Conservation (phyloP, 768 basidiomycete species). For the Lactarius evosmus region DNA sequence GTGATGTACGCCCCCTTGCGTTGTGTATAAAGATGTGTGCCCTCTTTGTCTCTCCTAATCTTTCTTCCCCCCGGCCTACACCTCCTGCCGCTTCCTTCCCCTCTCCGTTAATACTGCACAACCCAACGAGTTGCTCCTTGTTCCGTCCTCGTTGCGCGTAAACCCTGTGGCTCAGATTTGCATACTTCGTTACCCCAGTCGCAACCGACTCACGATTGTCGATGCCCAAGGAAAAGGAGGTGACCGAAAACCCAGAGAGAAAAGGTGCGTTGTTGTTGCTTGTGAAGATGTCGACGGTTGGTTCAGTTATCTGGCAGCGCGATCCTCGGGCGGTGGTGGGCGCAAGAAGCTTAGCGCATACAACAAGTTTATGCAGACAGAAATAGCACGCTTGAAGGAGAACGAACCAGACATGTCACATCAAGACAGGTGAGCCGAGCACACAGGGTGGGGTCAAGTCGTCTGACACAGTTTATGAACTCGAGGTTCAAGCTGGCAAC, state of each 20-base stretch:
- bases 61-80: slow-evolving; percentile 11
- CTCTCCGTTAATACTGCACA: not conserved
- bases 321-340: slow-evolving; percentile 49
- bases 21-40: too few relatives aligned
- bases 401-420: slow-evolving; percentile 68
- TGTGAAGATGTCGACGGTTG: slow-evolving; percentile 1
- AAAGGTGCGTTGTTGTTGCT: slow-evolving; percentile 18
- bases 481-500: slow-evolving; percentile 69
- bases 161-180: slow-evolving; percentile 8
- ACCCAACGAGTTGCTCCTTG: not conserved
- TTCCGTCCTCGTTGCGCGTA: not conserved
- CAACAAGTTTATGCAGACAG: slow-evolving; percentile 78
- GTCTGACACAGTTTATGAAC: slow-evolving; percentile 24
- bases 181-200: not conserved
- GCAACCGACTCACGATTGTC: slow-evolving; percentile 4
- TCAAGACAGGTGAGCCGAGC: slow-evolving; percentile 58
- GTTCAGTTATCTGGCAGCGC: slow-evolving; percentile 38
- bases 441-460: not conserved
- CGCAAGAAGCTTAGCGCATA: slow-evolving; percentile 67
- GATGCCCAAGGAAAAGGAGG: slow-evolving; percentile 28
- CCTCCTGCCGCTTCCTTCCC: slow-evolving; percentile 1
- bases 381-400: slow-evolving; percentile 77
- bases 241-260: slow-evolving; percentile 27
- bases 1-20: slow-evolving; percentile 29
- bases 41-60: slow-evolving; percentile 33